Percentiles rank a stretch among this genome's conserved stretches.
These are phyloP conservation scores for Megacollybia marginata DNA, from an alignment of 768 basidiomycete genomes.

Conservation along the genomic window DNA sequence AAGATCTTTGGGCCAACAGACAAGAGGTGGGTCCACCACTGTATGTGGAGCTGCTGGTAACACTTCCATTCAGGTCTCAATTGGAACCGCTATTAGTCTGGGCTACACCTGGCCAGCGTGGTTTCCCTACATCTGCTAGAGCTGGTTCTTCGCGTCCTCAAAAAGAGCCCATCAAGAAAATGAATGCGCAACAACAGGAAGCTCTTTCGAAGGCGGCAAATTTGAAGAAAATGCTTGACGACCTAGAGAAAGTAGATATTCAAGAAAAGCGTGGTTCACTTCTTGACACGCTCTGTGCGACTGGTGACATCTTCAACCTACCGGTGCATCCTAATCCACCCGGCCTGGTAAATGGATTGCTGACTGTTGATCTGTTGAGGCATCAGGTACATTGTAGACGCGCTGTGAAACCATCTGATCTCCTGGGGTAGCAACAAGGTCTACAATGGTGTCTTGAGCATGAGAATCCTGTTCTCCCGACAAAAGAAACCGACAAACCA, in stretches of 20 bases:
- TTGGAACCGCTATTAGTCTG: conserved; percentile 64
- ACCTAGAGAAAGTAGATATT: conserved; percentile 71
- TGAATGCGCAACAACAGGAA: conserved; percentile 33
- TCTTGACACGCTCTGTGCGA: conserved; percentile 60
- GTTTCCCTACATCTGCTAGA: conserved; percentile 28
- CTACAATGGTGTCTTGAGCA: conserved; percentile 78
- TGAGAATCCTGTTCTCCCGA: conserved; percentile 74
- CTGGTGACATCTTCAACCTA: conserved; percentile 64
- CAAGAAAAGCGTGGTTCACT: conserved; percentile 65
- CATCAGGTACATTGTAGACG: conserved; percentile 55
- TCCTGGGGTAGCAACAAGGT: conserved; percentile 57
- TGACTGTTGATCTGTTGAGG: conserved; percentile 68
- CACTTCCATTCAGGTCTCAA: conserved; percentile 20
- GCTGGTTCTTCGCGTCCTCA: conserved; percentile 2
- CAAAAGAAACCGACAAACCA: conserved; percentile 55
- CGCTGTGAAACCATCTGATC: not conserved
- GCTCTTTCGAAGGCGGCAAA: conserved; percentile 56
- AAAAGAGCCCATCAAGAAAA: too few relatives aligned
- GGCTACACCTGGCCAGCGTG: conserved; percentile 66
- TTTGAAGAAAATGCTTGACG: conserved; percentile 54
- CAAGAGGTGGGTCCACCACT: conserved; percentile 17
- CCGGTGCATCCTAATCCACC: conserved; percentile 71
- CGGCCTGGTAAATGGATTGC: conserved; percentile 52
- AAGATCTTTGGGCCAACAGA: conserved; percentile 66
- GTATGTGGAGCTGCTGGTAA: too few relatives aligned